Evolutionary conservation across 306 rosid species (phyloP).

Genomic region (Rubus parviflorus): DNA sequence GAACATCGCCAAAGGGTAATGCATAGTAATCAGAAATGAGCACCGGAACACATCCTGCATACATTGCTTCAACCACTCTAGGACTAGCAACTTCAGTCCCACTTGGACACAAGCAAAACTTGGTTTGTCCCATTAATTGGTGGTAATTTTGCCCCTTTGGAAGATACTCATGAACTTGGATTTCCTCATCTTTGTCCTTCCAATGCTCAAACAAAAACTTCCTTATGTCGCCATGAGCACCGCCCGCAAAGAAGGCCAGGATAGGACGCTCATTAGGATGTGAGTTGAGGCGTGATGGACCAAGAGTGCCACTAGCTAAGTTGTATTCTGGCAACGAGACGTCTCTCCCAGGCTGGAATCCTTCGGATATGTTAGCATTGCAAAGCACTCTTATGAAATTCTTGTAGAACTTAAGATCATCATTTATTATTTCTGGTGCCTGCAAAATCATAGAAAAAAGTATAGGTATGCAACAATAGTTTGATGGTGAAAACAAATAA

Average conservation of each 20-base stretch:
- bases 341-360: conserved; percentile 37
- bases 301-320: conserved; percentile 20
- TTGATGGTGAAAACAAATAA: neutral
- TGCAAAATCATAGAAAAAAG: neutral
- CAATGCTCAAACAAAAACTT: conserved; percentile 34
- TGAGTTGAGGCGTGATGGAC: conserved; percentile 20
- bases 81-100: conserved; percentile 48
- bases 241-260: conserved; percentile 44
- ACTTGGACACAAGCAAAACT: conserved; percentile 48
- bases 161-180: conserved; percentile 36
- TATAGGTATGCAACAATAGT: neutral
- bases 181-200: conserved; percentile 27
- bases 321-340: conserved; percentile 38
- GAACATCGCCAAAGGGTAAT: conserved; percentile 37
- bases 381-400: conserved; percentile 39
- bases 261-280: conserved; percentile 24
- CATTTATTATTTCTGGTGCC: conserved; percentile 37
- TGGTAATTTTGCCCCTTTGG: conserved; percentile 33
- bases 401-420: conserved; percentile 26
- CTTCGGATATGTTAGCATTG: conserved; percentile 44
- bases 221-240: conserved; percentile 39
- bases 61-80: conserved; percentile 45
- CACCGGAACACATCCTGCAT: conserved; percentile 42
- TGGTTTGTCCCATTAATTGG: conserved; percentile 31
- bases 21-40: conserved; percentile 32